These are phyloP conservation scores for Heterobasidion occidentale DNA, from an alignment of 1,284 basidiomycete species.

Conservation along the genomic window DNA sequence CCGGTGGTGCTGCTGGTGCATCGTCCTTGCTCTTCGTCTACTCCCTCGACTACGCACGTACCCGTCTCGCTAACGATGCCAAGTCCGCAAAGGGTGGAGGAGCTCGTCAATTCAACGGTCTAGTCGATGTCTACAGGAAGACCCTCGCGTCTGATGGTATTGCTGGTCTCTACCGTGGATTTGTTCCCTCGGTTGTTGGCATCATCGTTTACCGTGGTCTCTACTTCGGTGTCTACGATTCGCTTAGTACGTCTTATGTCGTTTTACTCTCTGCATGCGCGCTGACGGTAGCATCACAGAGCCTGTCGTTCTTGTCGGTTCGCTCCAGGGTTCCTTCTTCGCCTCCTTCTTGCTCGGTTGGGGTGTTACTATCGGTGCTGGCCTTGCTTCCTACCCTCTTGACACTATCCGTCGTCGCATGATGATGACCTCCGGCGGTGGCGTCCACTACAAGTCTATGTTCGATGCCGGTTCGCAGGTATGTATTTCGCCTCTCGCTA, in stretches of 20 bases:
- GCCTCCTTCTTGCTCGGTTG: conserved; percentile 89
- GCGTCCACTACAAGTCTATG: conserved; percentile 86
- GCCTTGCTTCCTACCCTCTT: conserved; percentile 92
- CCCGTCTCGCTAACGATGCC: conserved; percentile 94
- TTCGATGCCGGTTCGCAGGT: conserved; percentile 72
- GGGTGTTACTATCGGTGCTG: conserved; percentile 93
- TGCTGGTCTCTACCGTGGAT: conserved; percentile 91
- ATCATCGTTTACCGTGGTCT: conserved; percentile 97
- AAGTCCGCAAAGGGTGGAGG: conserved; percentile 90
- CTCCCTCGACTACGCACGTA: conserved; percentile 96
- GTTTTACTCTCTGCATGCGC: background rate
- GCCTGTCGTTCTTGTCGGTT: conserved; percentile 85
- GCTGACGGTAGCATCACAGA: conserved; percentile 37
- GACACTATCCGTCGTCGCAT: conserved; percentile 95
- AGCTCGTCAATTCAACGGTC: conserved; percentile 90
- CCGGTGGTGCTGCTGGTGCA: conserved; percentile 96
- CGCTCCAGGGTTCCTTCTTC: conserved; percentile 84
- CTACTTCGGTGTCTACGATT: conserved; percentile 94
- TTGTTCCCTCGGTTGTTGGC: conserved; percentile 90
- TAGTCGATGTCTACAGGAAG: conserved; percentile 92
- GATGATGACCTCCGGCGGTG: conserved; percentile 89
- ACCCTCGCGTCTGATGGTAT: conserved; percentile 89
- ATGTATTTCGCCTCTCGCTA: background rate
- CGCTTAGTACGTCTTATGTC: conserved; percentile 59
- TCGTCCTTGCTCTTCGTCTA: conserved; percentile 96